Evolutionary conservation across 768 basidiomycete species (phyloP).

Genomic region (Panaeolus cyanescens): DNA sequence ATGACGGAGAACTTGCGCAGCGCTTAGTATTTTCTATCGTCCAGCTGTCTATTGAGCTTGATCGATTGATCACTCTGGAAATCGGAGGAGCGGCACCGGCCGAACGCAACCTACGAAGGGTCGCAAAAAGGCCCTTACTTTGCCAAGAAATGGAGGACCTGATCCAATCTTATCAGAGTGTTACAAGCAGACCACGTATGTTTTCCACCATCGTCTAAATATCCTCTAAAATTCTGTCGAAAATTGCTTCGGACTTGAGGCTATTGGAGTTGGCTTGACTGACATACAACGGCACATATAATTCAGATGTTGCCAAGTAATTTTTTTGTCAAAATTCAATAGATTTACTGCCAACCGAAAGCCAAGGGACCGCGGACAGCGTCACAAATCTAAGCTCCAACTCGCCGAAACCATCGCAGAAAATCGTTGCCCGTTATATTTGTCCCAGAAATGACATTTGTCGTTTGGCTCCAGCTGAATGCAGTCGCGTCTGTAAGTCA

Average conservation of each 20-base stretch:
- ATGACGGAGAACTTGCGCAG: not conserved
- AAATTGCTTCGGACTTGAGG: too few relatives aligned
- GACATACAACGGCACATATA: not conserved
- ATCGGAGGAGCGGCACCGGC: too few relatives aligned
- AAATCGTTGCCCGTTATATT: not conserved
- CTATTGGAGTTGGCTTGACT: too few relatives aligned
- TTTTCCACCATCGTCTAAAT: too few relatives aligned
- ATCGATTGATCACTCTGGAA: too few relatives aligned
- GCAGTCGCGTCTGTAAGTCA: not conserved
- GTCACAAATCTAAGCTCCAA: not conserved
- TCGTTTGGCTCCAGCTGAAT: not conserved
- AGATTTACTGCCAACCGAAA: not conserved
- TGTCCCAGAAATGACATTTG: not conserved
- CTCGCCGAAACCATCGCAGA: not conserved
- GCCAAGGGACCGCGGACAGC: conserved; percentile 1
- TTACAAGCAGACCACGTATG: too few relatives aligned
- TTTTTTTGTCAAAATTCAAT: not conserved
- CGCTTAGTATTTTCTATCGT: not conserved
- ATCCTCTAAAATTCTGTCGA: too few relatives aligned
- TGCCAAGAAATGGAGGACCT: too few relatives aligned
- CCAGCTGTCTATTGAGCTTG: too few relatives aligned
- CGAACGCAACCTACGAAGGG: too few relatives aligned
- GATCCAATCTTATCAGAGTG: too few relatives aligned
- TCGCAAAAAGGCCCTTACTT: too few relatives aligned
- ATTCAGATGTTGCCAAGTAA: not conserved